Base-by-base conservation (phyloP, 768 basidiomycete genomes). In the Lentinus brumalis region DNA sequence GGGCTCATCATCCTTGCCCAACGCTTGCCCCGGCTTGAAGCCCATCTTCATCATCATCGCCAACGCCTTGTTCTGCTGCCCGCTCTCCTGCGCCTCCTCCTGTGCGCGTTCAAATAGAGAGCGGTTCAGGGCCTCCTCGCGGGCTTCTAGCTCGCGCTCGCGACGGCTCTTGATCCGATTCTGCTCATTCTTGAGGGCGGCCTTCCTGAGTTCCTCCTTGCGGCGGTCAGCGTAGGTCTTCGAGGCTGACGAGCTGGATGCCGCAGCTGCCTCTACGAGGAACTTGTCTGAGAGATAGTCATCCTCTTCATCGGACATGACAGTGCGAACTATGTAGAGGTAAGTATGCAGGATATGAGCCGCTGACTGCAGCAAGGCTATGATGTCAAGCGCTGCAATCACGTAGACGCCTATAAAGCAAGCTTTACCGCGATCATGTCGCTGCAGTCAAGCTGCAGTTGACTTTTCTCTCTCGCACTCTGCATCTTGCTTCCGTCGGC, bases 41-140 rank as follows among this genome's bases (percentile, higher is more conserved):
- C 93, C 93, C 93, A 94, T 94, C 76, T 91, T 94, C 83, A 90
- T 86, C 93, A 95, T 95, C 78, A 95, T 94, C 15, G 84, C 82
- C 56, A 94, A 77, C 8, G 92, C 93, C 71, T 93, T 94, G 77
- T 84, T 93, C 45, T 82, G 79, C 54, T 77, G 73, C 44, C 77
- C 75, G 21, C 78, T 69, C 6, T 83, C 86, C 47, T 71, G 66
- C 18, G 75, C 77, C 60, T 80, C 81, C 62, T 91, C 88, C 70
- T 83, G 80, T 26, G 88, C 89, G 45, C 84, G 80, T 68, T 91
- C 88, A 67, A 95, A 93, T 21, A 94, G 83, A 74, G 88, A 92
- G 74, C 82, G 92, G 72, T 79, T 82, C 63, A 94, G 82, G 21
- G 89, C 92, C 66, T 91, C 90, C 70, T 90, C 84, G 50, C 90